Base-by-base conservation (phyloP, 2,329 filamentous ascomycete species). In the Juglanconis juglandina region DNA sequence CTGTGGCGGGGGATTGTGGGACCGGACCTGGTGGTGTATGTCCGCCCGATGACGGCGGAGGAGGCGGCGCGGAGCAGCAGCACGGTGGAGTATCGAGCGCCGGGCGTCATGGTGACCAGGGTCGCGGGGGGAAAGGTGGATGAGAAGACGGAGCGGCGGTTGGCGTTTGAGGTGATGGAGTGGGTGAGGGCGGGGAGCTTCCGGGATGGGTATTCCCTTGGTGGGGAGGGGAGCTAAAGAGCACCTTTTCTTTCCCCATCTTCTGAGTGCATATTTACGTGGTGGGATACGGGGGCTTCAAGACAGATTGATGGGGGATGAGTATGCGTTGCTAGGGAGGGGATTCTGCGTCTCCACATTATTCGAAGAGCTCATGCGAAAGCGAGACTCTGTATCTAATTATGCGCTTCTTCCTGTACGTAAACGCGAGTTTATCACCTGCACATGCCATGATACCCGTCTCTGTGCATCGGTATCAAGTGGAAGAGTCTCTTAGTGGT, bases 161-260 rank as follows among this genome's bases (percentile, higher is more conserved):
- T 96, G 53, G 88, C 87, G 1, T 97, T 97, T 75, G 93, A 97
- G 77, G 87, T 97, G 64, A 84, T 90, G 58, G 93, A 97, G 75
- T 96, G 89, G 86, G 82, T 92, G 61, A 73, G 81, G 41, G 76
- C 73, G 17, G 78, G 76, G 5, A 75, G 69, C n/a, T 81, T 78
- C 57, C 73, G 69, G 55, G 72, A 73, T 32, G 68, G 66, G 6
- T 68, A 61, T 42, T 13, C 50, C 4, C 55, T 61, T 44, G 53
- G 37, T 10, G 51, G 49, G 14, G 39, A 47, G 42, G 46, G 59
- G 44, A 58, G 32, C n/a, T 17, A 49, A 35, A 9, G 32, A 14
- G 35, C 32, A 42, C 33, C 35, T 41, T 57, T 51, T 7, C 47
- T 42, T 57, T 35, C 32, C 50, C 30, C 49, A 39, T 39, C 11